Conservation (phyloP, 495 filamentous ascomycete species). For the Aspergillus diversus region DNA sequence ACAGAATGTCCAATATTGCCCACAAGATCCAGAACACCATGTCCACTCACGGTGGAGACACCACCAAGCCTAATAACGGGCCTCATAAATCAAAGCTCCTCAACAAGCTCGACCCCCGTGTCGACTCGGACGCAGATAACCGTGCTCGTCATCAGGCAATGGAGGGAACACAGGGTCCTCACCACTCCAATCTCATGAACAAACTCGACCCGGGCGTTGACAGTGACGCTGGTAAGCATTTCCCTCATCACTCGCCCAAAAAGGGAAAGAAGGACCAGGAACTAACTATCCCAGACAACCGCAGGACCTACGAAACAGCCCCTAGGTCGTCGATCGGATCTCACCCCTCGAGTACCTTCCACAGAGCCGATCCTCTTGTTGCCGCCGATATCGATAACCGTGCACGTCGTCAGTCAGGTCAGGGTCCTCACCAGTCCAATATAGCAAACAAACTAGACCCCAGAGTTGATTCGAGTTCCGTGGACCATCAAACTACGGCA, state of each 20-base stretch:
- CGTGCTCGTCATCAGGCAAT: constrained; percentile 15
- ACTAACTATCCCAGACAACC: constrained; percentile 4
- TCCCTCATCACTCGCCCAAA: not conserved
- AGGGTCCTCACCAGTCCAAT: constrained; percentile 34
- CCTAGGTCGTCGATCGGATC: constrained; percentile 23
- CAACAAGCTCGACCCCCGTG: constrained; percentile 55
- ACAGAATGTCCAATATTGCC: too few species aligned
- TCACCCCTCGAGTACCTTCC: too few species aligned
- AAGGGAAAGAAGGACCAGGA: not conserved
- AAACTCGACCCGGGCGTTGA: constrained; percentile 30
- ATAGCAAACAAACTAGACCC: constrained; percentile 11
- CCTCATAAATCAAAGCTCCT: constrained; percentile 49
- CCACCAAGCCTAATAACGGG: constrained; percentile 18
- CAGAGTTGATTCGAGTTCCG: constrained; percentile 7
- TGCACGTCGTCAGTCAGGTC: not conserved
- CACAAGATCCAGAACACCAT: too few species aligned
- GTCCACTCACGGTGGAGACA: too few species aligned
- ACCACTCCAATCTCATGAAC: constrained; percentile 25
- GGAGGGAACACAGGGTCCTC: constrained; percentile 8
- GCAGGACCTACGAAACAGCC: constrained; percentile 21
- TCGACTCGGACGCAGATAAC: constrained; percentile 35
- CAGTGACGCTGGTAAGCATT: constrained; percentile 41
- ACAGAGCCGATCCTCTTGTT: too few species aligned
- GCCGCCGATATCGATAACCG: constrained; percentile 22
- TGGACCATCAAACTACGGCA: not conserved